Base-by-base conservation (phyloP, 768 basidiomycete genomes). In the Termitomyces sp. region DNA sequence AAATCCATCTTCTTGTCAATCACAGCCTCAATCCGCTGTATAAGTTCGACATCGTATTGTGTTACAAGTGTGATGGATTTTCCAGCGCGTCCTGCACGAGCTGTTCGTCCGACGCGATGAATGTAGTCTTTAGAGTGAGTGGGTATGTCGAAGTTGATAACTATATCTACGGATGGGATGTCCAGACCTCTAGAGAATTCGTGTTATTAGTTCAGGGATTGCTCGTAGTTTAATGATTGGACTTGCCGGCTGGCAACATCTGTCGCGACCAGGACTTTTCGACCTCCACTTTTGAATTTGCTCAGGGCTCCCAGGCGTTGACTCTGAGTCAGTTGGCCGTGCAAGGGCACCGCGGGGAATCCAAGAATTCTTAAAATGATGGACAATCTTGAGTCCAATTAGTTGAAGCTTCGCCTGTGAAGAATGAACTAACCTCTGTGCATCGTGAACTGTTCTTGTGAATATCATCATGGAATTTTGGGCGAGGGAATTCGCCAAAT, bases 51-150 rank as follows among this genome's bases (percentile, higher is more conserved):
- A 63, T 99, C 97, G 71, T 98, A 99, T 72, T 99, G 97, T 5
- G 96, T 93, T 24, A 98, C 94, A 43, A 99, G 82, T n/a, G 95
- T 97, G 65, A 99, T 90, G 1, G 92, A 88, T 75, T 98, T 98
- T 45, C 97, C 97, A 1, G 94, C 86, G 44, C 97, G 85, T n/a
- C 97, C 97, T 3, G 97, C 97, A 67, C 97, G 89, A 6, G 97
- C 97, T 33, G 97, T 99, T 56, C 97, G 85, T 40, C 97, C 97
- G 10, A 99, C 97, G 45, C 97, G 86, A 69, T 99, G 97, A 51
- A 99, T 97, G 72, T 99, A 99, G 71, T 98, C 97, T 76, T 99
- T 98, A 16, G 95, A 98, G 70, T 98, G 92, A 1, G 92, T 92
- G 1, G 97, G 97, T 61, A 98, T 89, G 71, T 97, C 95, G 70